Percentiles rank a stretch among this genome's conserved stretches.
These are phyloP conservation scores for Neurospora sublineolata DNA, from an alignment of 495 filamentous ascomycete species.

Conservation along the genomic window DNA sequence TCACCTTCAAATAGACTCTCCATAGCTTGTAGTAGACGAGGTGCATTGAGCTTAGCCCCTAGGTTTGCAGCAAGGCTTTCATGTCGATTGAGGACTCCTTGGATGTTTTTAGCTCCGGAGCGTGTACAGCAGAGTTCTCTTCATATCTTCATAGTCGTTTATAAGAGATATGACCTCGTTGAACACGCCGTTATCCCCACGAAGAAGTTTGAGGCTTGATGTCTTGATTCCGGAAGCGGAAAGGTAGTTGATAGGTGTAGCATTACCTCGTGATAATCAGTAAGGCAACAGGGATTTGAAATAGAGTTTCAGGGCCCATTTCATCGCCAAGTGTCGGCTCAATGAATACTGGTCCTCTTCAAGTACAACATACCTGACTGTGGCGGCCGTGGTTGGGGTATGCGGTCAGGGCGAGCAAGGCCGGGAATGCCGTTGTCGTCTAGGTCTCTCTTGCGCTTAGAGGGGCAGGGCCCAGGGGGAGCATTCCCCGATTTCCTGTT, in stretches of 20 bases:
- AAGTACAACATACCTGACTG: conserved; percentile 27
- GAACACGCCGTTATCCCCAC: conserved; percentile 33
- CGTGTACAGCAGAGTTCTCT: background rate
- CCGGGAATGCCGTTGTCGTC: conserved; percentile 27
- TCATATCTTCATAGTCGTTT: conserved; percentile 56
- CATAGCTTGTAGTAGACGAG: conserved; percentile 73
- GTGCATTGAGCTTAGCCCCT: conserved; percentile 70
- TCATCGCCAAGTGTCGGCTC: background rate
- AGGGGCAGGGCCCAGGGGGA: background rate
- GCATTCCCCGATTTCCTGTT: background rate
- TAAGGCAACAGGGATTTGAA: background rate
- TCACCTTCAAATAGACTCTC: conserved; percentile 76
- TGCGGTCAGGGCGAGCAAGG: conserved; percentile 25
- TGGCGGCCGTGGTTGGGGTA: conserved; percentile 33
- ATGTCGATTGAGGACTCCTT: conserved; percentile 67
- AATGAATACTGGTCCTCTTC: background rate
- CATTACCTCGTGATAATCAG: conserved; percentile 24
- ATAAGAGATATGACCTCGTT: conserved; percentile 49
- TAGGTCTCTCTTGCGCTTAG: conserved; percentile 30
- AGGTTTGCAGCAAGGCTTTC: conserved; percentile 79
- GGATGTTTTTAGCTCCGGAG: conserved; percentile 6
- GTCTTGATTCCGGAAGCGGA: conserved; percentile 17
- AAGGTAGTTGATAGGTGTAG: conserved; percentile 74
- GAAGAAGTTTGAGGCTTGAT: conserved; percentile 33
- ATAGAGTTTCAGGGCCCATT: background rate